Evolutionary conservation across 1,284 basidiomycete species (phyloP), one percentile per base, ranked within the genome.

Genomic region (Austropuccinia psidii): DNA sequence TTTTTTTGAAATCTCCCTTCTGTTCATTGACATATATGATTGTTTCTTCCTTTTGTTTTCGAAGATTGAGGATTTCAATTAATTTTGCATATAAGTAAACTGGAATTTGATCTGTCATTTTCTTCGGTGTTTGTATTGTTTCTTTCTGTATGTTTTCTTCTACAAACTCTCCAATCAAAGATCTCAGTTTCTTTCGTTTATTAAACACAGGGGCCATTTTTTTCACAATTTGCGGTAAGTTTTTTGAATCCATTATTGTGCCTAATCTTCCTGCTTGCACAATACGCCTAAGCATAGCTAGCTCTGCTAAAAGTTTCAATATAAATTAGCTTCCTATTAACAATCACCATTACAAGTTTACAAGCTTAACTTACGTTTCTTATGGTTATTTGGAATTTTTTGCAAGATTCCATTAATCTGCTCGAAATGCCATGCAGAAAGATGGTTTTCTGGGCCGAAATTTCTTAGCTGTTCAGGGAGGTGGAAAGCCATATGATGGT

Each of bases 401-500:
- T 69, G 54, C 19, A 69, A 55, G 29, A 69, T 69, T 13, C 54
- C 55, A 49, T 69, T 69, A 1, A 69, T 60, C 57, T 68, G 66
- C 41, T 68, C 52, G 33, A 68, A 68, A 43, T 68, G 52, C 66
- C 66, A 68, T 21, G 67, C 57, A 19, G 67, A 52, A 29, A 69
- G 67, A 47, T 58, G 58, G 24, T 69, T 69, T 27, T 24, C 24
- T 21, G 67, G 67, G 45, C 67, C 67, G 37, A 58, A 69, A 13
- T 11, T 58, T 47, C 47, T 27, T 11, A 37, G 31, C 55, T 69
- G 41, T 27, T 21, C 58, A 29, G 67, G 66, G 45, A 69, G 15
- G 24, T 69, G 67, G 43, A 33, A 68, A 6, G 52, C 66, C 35
- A 57, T 68, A 43, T 68, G 66, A 43, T 68, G 66, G 45, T 64